phyloP scores from a whole-genome alignment of 768 basidiomycete species.

The Pholiota microspora region DNA sequence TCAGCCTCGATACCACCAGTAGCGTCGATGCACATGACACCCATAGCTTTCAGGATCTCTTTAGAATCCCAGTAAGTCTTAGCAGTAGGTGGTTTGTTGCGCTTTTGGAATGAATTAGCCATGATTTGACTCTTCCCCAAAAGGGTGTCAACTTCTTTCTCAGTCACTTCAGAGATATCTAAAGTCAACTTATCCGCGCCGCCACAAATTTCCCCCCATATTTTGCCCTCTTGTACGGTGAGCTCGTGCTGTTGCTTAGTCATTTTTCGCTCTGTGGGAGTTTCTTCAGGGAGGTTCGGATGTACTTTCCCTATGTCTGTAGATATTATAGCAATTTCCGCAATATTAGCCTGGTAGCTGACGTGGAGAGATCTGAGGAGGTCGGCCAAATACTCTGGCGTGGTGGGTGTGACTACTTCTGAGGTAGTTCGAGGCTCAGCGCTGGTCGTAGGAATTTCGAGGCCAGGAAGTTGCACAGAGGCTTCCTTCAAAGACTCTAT shows the following conservation, averaged over 20 bases:
- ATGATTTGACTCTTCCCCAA: constrained; percentile 53
- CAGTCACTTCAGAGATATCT: not conserved
- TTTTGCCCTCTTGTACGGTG: constrained; percentile 53
- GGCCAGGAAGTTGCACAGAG: not conserved
- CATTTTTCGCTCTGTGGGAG: constrained; percentile 41
- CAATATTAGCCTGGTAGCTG: constrained; percentile 46
- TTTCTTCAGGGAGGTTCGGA: constrained; percentile 23
- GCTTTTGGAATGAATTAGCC: constrained; percentile 62
- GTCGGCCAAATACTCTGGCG: constrained; percentile 28
- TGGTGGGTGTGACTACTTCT: too few species aligned
- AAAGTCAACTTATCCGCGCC: not conserved
- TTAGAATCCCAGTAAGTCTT: constrained; percentile 71
- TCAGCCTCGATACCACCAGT: constrained; percentile 79
- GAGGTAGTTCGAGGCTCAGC: too few species aligned
- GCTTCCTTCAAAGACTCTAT: not conserved
- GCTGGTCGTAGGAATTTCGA: not conserved
- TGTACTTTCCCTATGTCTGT: constrained; percentile 12
- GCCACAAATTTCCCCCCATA: constrained; percentile 44
- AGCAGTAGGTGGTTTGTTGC: constrained; percentile 57
- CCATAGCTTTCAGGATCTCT: constrained; percentile 73
- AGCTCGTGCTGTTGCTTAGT: constrained; percentile 64
- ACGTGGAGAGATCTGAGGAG: constrained; percentile 46
- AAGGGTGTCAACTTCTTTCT: constrained; percentile 27
- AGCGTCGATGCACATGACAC: constrained; percentile 74
- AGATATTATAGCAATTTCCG: constrained; percentile 41